Base-by-base conservation (phyloP, 371 early-diverging fungal species). In the Batrachochytrium dendrobatidis region DNA sequence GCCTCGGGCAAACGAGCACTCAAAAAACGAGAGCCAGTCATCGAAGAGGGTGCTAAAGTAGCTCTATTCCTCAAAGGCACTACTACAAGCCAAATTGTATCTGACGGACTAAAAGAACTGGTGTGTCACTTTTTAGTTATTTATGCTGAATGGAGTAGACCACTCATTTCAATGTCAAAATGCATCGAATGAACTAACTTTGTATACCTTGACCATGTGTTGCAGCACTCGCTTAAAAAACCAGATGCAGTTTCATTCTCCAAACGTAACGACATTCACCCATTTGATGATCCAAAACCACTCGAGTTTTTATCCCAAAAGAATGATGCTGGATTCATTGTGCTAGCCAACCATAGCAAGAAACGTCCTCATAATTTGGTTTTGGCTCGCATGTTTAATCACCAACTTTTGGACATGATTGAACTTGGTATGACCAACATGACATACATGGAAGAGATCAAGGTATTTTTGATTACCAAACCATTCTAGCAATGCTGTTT, bases 331-430 rank as follows among this genome's bases (percentile, higher is more conserved):
- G 84, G 94, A 1, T 78, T 94, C 26, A 81, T 96, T 63, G 84
- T 90, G 34, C 71, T 97, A 34, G 96, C 91, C 35, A 84, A 81
- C 24, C 95, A 96, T 71, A 86, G 87, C 45, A 98, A 98, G 74
- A 98, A 98, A 73, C 82, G 97, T 56, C 98, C 99, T 30, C 85
- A 96, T 74, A 94, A 93, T 69, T 70, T 98, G 63, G 81, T 85
- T 1, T 83, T 98, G 65, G 84, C 85, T 15, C 85, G 98, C 34
- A 89, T 87, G 79, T 97, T 92, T 70, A 89, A 96, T 64, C 78
- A 91, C 68, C 89, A 91, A 62, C 63, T 96, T 20, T 69, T 97
- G 67, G 98, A 98, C 65, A 93, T 97, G 93, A 75, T 93, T 50
- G 99, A 98, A 72, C 71, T 98, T 34, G 91, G 91, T 22, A 73